Conservation (phyloP, 2,329 filamentous ascomycete species). For the Alternaria sp. region DNA sequence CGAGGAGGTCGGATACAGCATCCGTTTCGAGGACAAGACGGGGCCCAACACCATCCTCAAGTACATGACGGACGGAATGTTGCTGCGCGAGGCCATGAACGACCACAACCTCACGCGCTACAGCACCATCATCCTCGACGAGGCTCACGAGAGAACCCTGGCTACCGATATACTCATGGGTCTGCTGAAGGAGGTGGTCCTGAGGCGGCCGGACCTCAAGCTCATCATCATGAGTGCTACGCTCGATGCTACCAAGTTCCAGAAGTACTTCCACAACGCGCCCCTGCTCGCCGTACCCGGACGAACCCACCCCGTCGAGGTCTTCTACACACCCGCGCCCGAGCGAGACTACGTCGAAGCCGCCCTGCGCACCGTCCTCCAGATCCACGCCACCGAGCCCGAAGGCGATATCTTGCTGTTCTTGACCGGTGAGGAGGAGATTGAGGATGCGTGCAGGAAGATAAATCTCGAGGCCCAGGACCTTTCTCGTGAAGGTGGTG, state of each 20-base stretch:
- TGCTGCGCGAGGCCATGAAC: constrained; percentile 91
- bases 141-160: constrained; percentile 96
- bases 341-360: constrained; percentile 97
- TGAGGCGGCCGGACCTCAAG: constrained; percentile 84
- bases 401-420: constrained; percentile 95
- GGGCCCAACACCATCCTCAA: constrained; percentile 90
- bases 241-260: constrained; percentile 96
- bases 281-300: constrained; percentile 93
- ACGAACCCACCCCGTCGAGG: constrained; percentile 94
- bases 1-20: constrained; percentile 93
- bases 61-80: constrained; percentile 99
- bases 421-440: constrained; percentile 97
- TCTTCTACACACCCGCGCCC: constrained; percentile 96
- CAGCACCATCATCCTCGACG: constrained; percentile 96
- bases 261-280: constrained; percentile 94
- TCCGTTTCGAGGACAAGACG: constrained; percentile 95
- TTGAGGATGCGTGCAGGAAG: constrained; percentile 93
- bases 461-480: constrained; percentile 91
- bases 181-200: constrained; percentile 89
- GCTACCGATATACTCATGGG: constrained; percentile 95
- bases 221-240: constrained; percentile 97
- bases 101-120: constrained; percentile 90
- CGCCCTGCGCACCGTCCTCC: constrained; percentile 89
- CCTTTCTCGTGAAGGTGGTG: constrained; percentile 87
- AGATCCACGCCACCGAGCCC: constrained; percentile 91